Percentiles rank a stretch among this genome's conserved stretches.
phyloP scores from a whole-genome alignment of 2,329 filamentous ascomycete species.

The Colletotrichum kahawae region DNA sequence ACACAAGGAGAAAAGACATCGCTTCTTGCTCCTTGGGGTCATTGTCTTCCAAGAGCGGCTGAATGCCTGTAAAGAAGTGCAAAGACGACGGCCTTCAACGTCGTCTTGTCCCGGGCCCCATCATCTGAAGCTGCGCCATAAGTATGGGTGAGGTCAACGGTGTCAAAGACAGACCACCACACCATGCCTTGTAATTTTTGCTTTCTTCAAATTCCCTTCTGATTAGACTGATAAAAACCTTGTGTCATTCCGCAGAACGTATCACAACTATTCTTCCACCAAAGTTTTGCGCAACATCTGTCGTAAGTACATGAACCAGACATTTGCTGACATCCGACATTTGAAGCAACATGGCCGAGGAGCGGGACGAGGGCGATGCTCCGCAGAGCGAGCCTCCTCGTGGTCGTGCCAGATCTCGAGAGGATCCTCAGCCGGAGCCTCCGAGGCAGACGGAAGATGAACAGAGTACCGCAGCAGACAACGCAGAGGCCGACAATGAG shows the following conservation, averaged over 20 bases:
- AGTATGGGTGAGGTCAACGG: not conserved
- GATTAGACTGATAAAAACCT: not conserved
- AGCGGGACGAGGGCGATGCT: not conserved
- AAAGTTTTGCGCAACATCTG: not conserved
- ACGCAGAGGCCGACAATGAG: not conserved
- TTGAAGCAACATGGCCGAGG: not conserved
- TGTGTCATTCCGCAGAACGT: not conserved
- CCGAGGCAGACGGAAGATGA: not conserved
- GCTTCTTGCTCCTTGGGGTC: not conserved
- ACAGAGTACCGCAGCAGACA: not conserved
- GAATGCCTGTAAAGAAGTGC: not conserved
- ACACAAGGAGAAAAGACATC: not conserved
- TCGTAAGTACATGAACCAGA: not conserved
- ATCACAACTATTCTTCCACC: not conserved
- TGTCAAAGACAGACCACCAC: not conserved
- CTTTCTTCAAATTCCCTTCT: not conserved
- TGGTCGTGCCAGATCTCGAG: not conserved
- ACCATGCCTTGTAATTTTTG: not conserved
- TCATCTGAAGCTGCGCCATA: not conserved
- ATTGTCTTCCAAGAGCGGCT: not conserved
- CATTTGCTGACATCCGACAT: not conserved
- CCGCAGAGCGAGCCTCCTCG: not conserved
- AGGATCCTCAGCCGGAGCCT: not conserved
- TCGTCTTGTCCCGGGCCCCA: not conserved
- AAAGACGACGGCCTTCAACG: not conserved